Base-by-base conservation (phyloP, 2,329 filamentous ascomycete species). In the Phoma sp. region DNA sequence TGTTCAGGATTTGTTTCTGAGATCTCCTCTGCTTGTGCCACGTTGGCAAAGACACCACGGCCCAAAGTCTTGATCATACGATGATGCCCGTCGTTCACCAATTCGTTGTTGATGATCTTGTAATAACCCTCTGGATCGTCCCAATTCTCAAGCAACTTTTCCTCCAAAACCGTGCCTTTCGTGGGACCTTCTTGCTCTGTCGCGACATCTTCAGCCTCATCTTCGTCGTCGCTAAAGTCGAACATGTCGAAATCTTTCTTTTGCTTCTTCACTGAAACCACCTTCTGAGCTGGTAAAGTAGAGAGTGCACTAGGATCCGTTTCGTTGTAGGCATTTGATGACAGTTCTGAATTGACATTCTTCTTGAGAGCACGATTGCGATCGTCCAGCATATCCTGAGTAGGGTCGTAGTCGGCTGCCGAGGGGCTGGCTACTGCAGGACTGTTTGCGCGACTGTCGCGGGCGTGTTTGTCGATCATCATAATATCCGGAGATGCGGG, bases 61-160 rank as follows among this genome's bases (percentile, higher is more conserved):
- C 95, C 95, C 22, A 99, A 82, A 47, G 88, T 88, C 54, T 93
- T 86, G 72, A 93, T 89, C 29, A 99, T 86, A 71, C 95, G 90
- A 74, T 98, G 98, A 30, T 92, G 89, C 29, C 88, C 88, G 27
- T 87, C 87, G 32, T 96, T 90, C 59, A 99, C 82, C 46, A 98
- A 79, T 78, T 99, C 95, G 68, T 93, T 93, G 36, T 92, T 86
- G 52, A 96, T 91, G 53, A 97, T 88, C 75, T 95, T 96, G 81
- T 98, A 99, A 73, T 98, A 98, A 5, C 93, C 95, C 69, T 99
- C 92, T 47, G 89, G 87, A 71, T 98, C 95, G 70, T 96, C 93
- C 87, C 87, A 91, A 55, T 96, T 93, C 68, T 98, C 93, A 47
- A 97, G 84, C 74, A 96, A 89, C 58, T 88, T 90, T 59, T 89